Base-by-base conservation (phyloP, 805 yeast genomes). In the Candida vaughaniae region DNA sequence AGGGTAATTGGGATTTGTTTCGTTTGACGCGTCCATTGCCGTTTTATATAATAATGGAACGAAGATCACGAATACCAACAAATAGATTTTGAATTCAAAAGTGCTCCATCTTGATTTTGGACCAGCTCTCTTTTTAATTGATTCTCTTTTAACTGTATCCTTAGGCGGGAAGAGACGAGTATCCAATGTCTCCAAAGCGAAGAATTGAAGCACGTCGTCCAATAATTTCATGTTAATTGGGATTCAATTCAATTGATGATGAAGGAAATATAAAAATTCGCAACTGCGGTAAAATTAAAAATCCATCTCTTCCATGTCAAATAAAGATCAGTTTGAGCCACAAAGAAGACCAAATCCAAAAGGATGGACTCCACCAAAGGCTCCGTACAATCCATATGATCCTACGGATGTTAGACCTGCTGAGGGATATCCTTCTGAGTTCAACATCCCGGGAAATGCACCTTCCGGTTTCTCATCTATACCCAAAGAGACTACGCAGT, bases 331-430 rank as follows among this genome's bases (percentile, higher is more conserved):
- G 8, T 11, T 14, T 12, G 31, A 71, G 15, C 43, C 73, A 31
- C 76, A 78, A 30, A 71, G 89, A 63, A 65, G 86, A 38, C 83
- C 90, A 3, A 80, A 84, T 49, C 90, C 93, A 2, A 73, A 75
- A 5, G 89, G 88, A 0, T 84, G 93, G 93, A 73, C 73, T 0
- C 85, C 80, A 1, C 95, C 95, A 7, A 77, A 72, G 44, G 91
- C 90, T 1, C 93, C 93, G 1, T 87, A 85, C 55, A 86, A 86
- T 50, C 95, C 95, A 5, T 87, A 80, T 52, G 95, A 86, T 53
- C 84, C 90, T 0, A 61, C 75, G 1, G 95, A 86, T 53, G 55
- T 66, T 27, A 68, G 95, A 31, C 95, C 95, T 0, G 75, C 95
- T 0, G 80, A 80, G 53, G 95, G 95, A 2, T 86, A 87, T 46